Evolutionary conservation across 106 monocot species (phyloP).

Genomic region (Cymbidium sinense): DNA sequence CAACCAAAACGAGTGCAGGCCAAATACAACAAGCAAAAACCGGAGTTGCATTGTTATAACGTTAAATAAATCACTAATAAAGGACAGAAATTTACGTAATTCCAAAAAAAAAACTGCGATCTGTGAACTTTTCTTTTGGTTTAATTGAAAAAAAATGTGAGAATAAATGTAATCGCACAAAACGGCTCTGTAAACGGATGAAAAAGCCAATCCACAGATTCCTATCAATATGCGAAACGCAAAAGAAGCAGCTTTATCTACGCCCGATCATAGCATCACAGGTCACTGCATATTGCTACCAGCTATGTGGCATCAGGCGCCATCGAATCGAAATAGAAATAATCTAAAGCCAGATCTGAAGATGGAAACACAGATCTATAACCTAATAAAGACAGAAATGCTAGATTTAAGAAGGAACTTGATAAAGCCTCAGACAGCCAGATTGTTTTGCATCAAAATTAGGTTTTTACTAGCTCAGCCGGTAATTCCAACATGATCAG

Average conservation of each 20-base stretch:
- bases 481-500: conserved; percentile 5
- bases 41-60: too few relatives aligned
- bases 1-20: too few relatives aligned
- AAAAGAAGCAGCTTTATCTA: conserved; percentile 9
- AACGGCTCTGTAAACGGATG: conserved; percentile 28
- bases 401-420: background rate
- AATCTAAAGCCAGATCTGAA: background rate
- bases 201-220: conserved; percentile 23
- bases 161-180: conserved; percentile 22
- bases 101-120: too few relatives aligned
- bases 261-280: conserved; percentile 39
- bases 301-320: conserved; percentile 16
- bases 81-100: too few relatives aligned
- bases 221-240: conserved; percentile 27
- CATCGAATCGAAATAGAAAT: too few relatives aligned
- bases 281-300: conserved; percentile 26
- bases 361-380: background rate
- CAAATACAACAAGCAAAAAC: too few relatives aligned
- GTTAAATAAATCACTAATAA: too few relatives aligned
- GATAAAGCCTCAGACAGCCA: background rate
- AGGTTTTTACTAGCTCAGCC: conserved; percentile 2
- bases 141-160: background rate
- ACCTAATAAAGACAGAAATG: background rate
- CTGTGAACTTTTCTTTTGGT: too few relatives aligned
- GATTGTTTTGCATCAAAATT: background rate